Evolutionary conservation across 805 yeast species (phyloP).

Genomic region (Yarrowia sp.): DNA sequence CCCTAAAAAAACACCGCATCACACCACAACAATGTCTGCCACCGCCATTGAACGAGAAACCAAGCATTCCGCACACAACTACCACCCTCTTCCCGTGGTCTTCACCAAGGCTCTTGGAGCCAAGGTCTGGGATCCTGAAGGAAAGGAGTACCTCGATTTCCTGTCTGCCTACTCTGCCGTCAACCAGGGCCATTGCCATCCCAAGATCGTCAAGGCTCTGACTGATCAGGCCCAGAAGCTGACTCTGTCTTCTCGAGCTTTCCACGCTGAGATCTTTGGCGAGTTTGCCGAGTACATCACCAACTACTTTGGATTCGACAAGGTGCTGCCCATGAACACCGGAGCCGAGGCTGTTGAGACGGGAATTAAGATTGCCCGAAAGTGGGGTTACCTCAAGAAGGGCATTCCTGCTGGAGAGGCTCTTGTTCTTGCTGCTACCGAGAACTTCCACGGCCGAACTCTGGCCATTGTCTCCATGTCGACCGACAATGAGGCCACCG

Average conservation of each 20-base stretch:
- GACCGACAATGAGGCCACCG: constrained; percentile 89
- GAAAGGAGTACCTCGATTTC: constrained; percentile 88
- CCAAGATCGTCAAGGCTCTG: constrained; percentile 80
- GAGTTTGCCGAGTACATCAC: constrained; percentile 82
- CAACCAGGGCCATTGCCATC: constrained; percentile 98
- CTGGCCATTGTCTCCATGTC: constrained; percentile 94
- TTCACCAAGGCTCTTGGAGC: constrained; percentile 86
- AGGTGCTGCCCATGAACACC: constrained; percentile 96
- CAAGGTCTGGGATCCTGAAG: constrained; percentile 97
- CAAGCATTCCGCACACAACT: constrained; percentile 90
- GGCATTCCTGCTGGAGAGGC: constrained; percentile 82
- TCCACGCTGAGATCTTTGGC: constrained; percentile 85
- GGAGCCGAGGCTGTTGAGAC: constrained; percentile 99
- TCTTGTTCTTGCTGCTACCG: constrained; percentile 77
- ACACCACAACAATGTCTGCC: constrained; percentile 48
- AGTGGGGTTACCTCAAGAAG: constrained; percentile 93
- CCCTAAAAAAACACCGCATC: not conserved
- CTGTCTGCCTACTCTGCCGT: constrained; percentile 95
- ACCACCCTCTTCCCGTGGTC: constrained; percentile 95
- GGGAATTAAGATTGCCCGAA: constrained; percentile 87
- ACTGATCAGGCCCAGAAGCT: constrained; percentile 80
- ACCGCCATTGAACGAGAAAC: constrained; percentile 68
- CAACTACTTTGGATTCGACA: constrained; percentile 84
- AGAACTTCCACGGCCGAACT: constrained; percentile 96
- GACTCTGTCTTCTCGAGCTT: constrained; percentile 89